phyloP scores from a whole-genome alignment of 176 grass and related monocot species.

The Oryza meridionalis region DNA sequence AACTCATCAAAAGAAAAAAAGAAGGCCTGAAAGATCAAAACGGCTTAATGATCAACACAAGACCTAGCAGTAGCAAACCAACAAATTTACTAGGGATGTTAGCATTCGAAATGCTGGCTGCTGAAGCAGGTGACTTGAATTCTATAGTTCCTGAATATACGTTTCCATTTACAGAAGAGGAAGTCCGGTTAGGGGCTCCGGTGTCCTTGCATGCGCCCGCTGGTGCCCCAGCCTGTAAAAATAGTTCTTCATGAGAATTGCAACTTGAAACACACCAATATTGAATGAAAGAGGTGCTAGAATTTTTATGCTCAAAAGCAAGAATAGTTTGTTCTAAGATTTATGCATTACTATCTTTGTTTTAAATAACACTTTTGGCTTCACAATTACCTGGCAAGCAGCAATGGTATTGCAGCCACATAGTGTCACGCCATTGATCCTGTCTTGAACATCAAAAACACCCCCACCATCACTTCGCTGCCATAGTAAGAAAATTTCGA shows the following conservation, averaged over 20 bases:
- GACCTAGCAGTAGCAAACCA: constrained; percentile 34
- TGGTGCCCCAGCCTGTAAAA: constrained; percentile 63
- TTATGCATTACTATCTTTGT: not conserved
- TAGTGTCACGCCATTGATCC: constrained; percentile 80
- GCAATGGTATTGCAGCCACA: constrained; percentile 80
- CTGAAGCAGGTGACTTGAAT: constrained; percentile 58
- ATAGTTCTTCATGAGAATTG: constrained; percentile 18
- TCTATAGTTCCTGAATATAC: constrained; percentile 75
- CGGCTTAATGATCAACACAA: constrained; percentile 48
- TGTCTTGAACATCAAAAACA: constrained; percentile 89
- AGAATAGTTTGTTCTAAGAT: not conserved
- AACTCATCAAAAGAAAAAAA: not conserved
- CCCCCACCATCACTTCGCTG: constrained; percentile 90
- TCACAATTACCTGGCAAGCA: constrained; percentile 72
- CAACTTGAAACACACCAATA: constrained; percentile 4
- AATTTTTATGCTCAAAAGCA: not conserved
- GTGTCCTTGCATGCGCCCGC: constrained; percentile 60
- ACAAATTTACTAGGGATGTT: constrained; percentile 9
- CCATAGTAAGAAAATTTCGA: constrained; percentile 32
- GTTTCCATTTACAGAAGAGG: constrained; percentile 48
- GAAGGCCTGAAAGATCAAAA: constrained; percentile 24
- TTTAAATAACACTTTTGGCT: not conserved
- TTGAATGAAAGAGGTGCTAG: not conserved
- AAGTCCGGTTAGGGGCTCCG: constrained; percentile 41
- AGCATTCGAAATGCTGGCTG: constrained; percentile 19